A percentile compares a stretch with the other conserved stretches of the same genome.
phyloP scores from a whole-genome alignment of 306 rosid species.

The Citrullus colocynthis region DNA sequence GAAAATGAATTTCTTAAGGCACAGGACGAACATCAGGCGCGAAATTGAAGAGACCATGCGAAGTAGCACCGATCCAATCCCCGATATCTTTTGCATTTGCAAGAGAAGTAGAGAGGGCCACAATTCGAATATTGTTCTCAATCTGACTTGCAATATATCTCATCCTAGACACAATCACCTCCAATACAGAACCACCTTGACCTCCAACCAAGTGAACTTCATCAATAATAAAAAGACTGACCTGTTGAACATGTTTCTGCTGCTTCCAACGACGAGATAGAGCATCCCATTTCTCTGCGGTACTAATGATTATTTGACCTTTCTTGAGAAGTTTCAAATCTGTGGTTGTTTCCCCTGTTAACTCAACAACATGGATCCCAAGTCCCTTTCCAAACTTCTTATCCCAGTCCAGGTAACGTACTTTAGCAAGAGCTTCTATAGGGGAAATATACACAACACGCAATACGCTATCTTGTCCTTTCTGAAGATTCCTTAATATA shows the following conservation, averaged over 20 bases:
- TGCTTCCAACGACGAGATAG: conserved; percentile 93
- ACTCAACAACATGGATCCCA: conserved; percentile 48
- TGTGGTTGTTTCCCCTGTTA: conserved; percentile 75
- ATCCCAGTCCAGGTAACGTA: conserved; percentile 72
- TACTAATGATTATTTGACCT: conserved; percentile 75
- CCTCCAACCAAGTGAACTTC: conserved; percentile 95
- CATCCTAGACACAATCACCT: conserved; percentile 86
- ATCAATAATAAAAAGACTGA: conserved; percentile 72
- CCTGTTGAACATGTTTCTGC: conserved; percentile 70
- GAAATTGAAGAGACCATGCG: conserved; percentile 88
- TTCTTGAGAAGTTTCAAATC: conserved; percentile 85
- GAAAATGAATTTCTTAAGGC: conserved; percentile 84
- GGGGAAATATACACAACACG: conserved; percentile 84
- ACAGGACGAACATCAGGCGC: conserved; percentile 93
- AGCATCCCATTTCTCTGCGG: conserved; percentile 98
- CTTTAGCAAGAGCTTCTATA: conserved; percentile 78
- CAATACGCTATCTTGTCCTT: conserved; percentile 48
- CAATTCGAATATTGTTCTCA: conserved; percentile 87
- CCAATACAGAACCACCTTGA: conserved; percentile 75
- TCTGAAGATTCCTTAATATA: conserved; percentile 68
- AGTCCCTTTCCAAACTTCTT: conserved; percentile 65
- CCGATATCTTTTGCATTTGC: conserved; percentile 95
- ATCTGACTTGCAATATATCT: conserved; percentile 75
- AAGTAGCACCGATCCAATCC: conserved; percentile 93
- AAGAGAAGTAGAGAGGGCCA: conserved; percentile 87